Base-by-base conservation (phyloP, 352 stramenopile species). In the Nothophytophthora sp. region DNA sequence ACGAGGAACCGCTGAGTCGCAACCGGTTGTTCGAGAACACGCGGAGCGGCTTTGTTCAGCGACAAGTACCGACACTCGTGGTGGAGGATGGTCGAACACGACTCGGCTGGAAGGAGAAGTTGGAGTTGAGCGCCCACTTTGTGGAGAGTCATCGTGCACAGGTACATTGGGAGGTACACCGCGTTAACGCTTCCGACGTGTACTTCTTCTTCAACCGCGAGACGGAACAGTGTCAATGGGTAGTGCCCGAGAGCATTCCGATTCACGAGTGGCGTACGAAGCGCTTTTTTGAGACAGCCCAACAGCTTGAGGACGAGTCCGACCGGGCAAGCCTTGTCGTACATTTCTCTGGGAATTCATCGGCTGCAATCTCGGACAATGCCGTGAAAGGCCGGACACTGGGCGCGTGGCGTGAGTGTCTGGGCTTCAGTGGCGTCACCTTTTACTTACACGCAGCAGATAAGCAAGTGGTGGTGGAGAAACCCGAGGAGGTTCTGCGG, bases 191-290 rank as follows among this genome's bases (percentile, higher is more conserved):
- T 2, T 59, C 67, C 2, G 75, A 87, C 23, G 55, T 85, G 24
- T 87, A 88, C 55, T 90, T 92, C 51, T 92, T 90, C 53, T 88
- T 82, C 46, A 80, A 92, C 49, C 69, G 63, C 16, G 56, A 68
- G 33, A 70, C 57, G 7, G 57, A 70, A 6, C 45, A 67, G 19
- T 90, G 76, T 18, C 79, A 85, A 13, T 92, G 82, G 82, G 28
- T 81, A 11, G 63, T 39, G 6, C 64, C 64, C 12, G 55, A 69
- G 2, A 64, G 70, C 11, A 55, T 67, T 1, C 48, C 67, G 7
- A 48, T 37, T 2, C 39, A 33, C 32, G 66, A 65, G 42, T 92
- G 79, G 78, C 66, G 58, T 42, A 88, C 73, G 20, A 78, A 76
- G 39, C 72, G 77, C 28, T 73, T 87, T 19, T 86, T 87, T 20